Conservation (phyloP, 208 protist genomes). For the Naegleria fowleri region DNA sequence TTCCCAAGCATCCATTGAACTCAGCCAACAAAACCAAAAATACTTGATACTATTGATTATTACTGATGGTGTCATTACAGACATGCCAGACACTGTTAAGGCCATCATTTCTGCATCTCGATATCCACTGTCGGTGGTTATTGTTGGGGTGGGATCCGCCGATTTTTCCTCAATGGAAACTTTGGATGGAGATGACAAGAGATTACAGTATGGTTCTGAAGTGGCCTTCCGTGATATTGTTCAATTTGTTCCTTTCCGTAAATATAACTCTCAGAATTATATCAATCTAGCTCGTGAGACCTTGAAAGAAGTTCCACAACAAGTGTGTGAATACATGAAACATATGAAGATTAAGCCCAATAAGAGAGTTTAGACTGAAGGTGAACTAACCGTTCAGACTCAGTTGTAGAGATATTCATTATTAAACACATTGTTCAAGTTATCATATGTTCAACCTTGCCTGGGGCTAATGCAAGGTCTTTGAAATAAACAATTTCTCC, state of each 20-base stretch:
- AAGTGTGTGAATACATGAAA: constrained; percentile 25
- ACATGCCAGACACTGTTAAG: constrained; percentile 66
- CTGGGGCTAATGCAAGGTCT: too few species aligned
- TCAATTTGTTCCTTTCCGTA: constrained; percentile 50
- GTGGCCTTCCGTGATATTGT: constrained; percentile 31
- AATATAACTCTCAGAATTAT: constrained; percentile 29
- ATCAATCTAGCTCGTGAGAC: background rate
- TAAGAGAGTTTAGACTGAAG: background rate
- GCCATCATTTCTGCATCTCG: constrained; percentile 62
- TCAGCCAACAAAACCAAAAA: background rate
- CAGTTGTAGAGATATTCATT: too few species aligned
- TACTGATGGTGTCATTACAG: constrained; percentile 75
- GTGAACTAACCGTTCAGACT: too few species aligned
- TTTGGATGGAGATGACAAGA: constrained; percentile 62
- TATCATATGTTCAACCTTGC: too few species aligned
- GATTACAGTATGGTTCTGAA: background rate
- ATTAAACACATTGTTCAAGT: too few species aligned
- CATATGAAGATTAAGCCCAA: background rate
- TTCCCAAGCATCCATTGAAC: background rate
- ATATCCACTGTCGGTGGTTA: constrained; percentile 75
- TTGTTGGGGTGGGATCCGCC: constrained; percentile 75
- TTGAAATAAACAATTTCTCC: too few species aligned
- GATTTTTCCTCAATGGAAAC: constrained; percentile 78
- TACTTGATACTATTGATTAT: constrained; percentile 79
- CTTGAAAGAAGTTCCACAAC: constrained; percentile 39